Conservation (phyloP, 2,329 filamentous ascomycete genomes). For the Fusarium musae region DNA sequence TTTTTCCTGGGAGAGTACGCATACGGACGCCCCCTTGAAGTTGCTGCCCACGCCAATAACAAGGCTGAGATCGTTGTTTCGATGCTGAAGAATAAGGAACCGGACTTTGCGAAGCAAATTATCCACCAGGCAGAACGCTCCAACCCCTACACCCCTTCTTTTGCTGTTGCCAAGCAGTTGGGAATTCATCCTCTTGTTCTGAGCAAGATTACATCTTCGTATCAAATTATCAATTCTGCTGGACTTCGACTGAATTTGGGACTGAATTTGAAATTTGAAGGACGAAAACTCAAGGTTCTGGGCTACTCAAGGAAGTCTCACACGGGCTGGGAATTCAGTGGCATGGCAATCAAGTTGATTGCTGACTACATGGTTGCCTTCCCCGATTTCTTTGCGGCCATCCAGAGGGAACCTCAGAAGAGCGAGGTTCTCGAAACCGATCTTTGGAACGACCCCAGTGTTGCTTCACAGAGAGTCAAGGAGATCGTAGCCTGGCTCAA, state of each 20-base stretch:
- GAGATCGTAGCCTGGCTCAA: conserved; percentile 96
- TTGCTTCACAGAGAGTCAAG: conserved; percentile 84
- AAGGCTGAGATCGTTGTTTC: conserved; percentile 85
- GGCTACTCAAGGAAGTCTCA: conserved; percentile 90
- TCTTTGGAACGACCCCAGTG: conserved; percentile 79
- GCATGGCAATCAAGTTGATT: conserved; percentile 82
- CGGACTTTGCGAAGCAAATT: conserved; percentile 82
- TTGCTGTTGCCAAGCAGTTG: conserved; percentile 84
- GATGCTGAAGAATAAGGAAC: conserved; percentile 76
- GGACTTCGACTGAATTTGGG: conserved; percentile 89
- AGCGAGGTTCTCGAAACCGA: conserved; percentile 87
- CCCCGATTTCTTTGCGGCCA: conserved; percentile 92
- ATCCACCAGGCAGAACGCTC: conserved; percentile 75
- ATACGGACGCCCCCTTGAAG: conserved; percentile 89
- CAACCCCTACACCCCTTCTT: conserved; percentile 86
- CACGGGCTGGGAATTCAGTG: conserved; percentile 95
- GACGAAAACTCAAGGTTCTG: conserved; percentile 92
- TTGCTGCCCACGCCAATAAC: conserved; percentile 77
- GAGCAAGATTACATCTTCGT: conserved; percentile 96
- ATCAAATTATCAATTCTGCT: conserved; percentile 81
- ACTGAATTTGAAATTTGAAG: conserved; percentile 96
- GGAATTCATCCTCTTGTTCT: conserved; percentile 86
- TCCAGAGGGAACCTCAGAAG: conserved; percentile 85
- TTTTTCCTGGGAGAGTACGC: conserved; percentile 96
- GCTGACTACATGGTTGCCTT: conserved; percentile 92